Percentiles rank a stretch among this genome's conserved stretches.
These are phyloP conservation scores for Tetracladium setigerum DNA, from an alignment of 495 filamentous ascomycete genomes.

Conservation along the genomic window DNA sequence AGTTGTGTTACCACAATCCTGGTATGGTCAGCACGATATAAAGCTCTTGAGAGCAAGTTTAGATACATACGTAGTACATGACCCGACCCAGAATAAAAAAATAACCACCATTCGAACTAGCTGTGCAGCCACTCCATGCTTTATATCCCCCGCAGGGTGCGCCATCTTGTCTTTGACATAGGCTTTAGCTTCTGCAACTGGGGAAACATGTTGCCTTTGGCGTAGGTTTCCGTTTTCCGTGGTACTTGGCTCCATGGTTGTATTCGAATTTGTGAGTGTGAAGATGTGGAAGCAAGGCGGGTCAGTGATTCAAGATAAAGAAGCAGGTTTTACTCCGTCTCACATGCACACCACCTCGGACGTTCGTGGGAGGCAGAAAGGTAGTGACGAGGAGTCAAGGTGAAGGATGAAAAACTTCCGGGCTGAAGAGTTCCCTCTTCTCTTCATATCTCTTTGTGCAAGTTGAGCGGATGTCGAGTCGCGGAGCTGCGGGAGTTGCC, in stretches of 20 bases:
- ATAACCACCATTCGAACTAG: conserved; percentile 56
- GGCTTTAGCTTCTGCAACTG: neutral
- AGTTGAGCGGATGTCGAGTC: no score
- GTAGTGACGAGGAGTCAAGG: no score
- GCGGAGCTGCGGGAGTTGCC: no score
- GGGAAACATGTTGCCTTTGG: conserved; percentile 10
- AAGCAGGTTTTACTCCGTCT: no score
- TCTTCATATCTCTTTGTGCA: no score
- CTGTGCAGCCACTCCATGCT: conserved; percentile 61
- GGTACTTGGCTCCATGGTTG: neutral
- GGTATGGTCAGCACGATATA: conserved; percentile 1
- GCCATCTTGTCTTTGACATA: neutral
- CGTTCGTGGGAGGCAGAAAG: no score
- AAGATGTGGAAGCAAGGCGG: no score
- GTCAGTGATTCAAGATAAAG: no score
- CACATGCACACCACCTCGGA: no score
- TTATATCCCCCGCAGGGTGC: conserved; percentile 58
- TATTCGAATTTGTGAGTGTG: no score
- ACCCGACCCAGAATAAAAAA: conserved; percentile 54
- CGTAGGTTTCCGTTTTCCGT: conserved; percentile 13
- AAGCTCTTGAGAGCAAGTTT: neutral
- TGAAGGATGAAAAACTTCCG: no score
- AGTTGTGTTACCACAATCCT: conserved; percentile 60
- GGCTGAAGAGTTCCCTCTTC: no score
- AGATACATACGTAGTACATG: conserved; percentile 17